Percentiles rank a stretch among this genome's conserved stretches.
These are phyloP conservation scores for Rhynchosporium secalis DNA, from an alignment of 2,329 filamentous ascomycete genomes.

Conservation along the genomic window DNA sequence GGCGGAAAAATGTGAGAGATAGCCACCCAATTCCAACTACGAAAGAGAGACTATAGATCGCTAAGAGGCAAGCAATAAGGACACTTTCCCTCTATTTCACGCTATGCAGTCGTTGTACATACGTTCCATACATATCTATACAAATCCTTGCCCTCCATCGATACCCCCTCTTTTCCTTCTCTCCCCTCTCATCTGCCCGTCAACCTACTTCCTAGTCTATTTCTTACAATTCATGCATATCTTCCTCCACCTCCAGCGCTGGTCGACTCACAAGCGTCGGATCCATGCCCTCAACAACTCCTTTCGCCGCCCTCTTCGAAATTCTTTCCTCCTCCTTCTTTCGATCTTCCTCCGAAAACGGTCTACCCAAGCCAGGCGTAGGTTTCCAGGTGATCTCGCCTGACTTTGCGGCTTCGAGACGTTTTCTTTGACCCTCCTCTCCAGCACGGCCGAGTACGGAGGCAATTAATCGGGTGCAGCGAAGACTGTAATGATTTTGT, in stretches of 20 bases:
- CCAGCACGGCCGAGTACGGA: conserved; percentile 85
- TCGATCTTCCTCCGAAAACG: conserved; percentile 19
- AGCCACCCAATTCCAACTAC: no score
- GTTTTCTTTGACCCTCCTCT: conserved; percentile 68
- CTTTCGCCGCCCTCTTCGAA: neutral
- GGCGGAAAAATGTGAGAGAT: no score
- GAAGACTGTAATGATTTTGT: conserved; percentile 59
- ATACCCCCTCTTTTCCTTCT: neutral
- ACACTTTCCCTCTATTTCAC: neutral
- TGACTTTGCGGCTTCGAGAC: conserved; percentile 60
- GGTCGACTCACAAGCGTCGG: no score
- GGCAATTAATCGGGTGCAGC: conserved; percentile 77
- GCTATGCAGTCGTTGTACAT: conserved; percentile 10
- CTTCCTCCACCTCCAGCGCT: no score
- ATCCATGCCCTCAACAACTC: neutral
- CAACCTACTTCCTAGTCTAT: no score
- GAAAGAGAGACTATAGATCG: no score
- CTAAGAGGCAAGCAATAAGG: neutral
- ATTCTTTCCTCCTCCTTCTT: conserved; percentile 1
- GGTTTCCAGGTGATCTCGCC: conserved; percentile 66
- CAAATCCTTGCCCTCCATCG: neutral
- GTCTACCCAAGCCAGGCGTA: conserved; percentile 30
- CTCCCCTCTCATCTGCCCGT: neutral
- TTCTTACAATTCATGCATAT: conserved; percentile 2
- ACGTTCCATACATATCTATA: conserved; percentile 13